phyloP scores from a whole-genome alignment of 1,139 yeast genomes.

The Candida sp. region DNA sequence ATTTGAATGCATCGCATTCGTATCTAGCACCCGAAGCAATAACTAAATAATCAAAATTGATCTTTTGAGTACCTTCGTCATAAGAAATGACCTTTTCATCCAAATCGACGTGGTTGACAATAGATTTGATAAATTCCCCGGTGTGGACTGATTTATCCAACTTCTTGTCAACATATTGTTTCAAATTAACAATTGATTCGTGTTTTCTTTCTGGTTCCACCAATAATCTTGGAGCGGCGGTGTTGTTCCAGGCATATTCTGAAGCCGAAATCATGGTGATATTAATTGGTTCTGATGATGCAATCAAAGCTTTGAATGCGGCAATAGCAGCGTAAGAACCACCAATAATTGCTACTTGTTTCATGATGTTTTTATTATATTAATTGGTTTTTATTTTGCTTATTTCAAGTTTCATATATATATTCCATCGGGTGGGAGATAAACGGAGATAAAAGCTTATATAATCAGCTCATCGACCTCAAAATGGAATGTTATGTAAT shows the following conservation, averaged over 20 bases:
- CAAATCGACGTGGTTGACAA: constrained; percentile 20
- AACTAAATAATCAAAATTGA: constrained; percentile 32
- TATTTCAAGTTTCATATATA: no score
- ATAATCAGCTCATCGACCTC: no score
- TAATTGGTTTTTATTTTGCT: no score
- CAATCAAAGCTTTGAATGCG: constrained; percentile 19
- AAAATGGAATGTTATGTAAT: no score
- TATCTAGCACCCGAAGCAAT: constrained; percentile 31
- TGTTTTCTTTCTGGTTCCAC: constrained; percentile 19
- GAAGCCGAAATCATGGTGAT: constrained; percentile 19
- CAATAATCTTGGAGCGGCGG: constrained; percentile 30
- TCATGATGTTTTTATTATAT: constrained; percentile 2
- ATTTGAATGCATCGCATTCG: constrained; percentile 21
- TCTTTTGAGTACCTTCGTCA: constrained; percentile 7
- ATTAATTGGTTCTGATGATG: constrained; percentile 7
- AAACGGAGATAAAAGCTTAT: no score
- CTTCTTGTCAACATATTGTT: constrained; percentile 13
- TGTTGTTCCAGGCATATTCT: constrained; percentile 15
- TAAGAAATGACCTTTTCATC: constrained; percentile 9
- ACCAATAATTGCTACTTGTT: constrained; percentile 27
- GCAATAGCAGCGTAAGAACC: constrained; percentile 30
- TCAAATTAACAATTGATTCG: constrained; percentile 16
- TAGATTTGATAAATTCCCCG: constrained; percentile 15
- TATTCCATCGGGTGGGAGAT: background rate
- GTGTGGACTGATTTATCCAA: constrained; percentile 10